Conservation (phyloP, 192 early-diverging fungal species). For the Coemansia sp. region DNA sequence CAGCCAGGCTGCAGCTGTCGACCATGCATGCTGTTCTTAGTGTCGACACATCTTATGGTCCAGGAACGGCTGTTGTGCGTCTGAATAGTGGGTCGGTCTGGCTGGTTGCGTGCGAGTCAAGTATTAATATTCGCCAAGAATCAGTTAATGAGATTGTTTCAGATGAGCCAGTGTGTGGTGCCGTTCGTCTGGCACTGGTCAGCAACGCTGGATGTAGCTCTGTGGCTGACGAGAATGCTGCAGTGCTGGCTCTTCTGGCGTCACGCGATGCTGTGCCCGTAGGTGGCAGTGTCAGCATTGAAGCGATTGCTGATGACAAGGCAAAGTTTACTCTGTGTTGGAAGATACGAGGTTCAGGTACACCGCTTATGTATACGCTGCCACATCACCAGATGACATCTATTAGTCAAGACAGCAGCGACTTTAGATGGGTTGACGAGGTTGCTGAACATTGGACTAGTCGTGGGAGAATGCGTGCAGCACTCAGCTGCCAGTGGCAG, state of each 20-base stretch:
- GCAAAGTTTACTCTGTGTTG: slow-evolving; percentile 21
- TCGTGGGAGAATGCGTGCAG: slow-evolving; percentile 45
- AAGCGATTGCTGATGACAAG: not conserved
- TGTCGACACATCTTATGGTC: slow-evolving; percentile 4
- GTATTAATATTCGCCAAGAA: slow-evolving; percentile 12
- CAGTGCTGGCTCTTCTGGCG: slow-evolving; percentile 19
- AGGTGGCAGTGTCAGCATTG: slow-evolving; percentile 29
- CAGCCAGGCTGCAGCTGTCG: slow-evolving; percentile 7
- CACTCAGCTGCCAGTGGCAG: slow-evolving; percentile 34
- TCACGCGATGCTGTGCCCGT: slow-evolving; percentile 23
- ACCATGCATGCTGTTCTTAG: slow-evolving; percentile 40
- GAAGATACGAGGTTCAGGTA: slow-evolving; percentile 10
- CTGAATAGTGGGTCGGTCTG: slow-evolving; percentile 44
- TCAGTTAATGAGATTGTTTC: slow-evolving; percentile 15
- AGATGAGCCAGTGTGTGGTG: slow-evolving; percentile 11
- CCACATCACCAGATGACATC: slow-evolving; percentile 42
- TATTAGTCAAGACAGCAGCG: too few relatives aligned
- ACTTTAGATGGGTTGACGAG: slow-evolving; percentile 8
- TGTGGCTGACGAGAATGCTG: not conserved
- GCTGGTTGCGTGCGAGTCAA: slow-evolving; percentile 33
- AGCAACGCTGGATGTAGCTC: slow-evolving; percentile 2
- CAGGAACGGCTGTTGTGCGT: slow-evolving; percentile 24
- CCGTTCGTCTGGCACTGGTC: slow-evolving; percentile 42
- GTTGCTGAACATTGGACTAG: slow-evolving; percentile 36
- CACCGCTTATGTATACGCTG: slow-evolving; percentile 31